These are phyloP conservation scores for Magnusiomyces paraingens DNA, from an alignment of 1,139 yeast species.

Conservation along the genomic window DNA sequence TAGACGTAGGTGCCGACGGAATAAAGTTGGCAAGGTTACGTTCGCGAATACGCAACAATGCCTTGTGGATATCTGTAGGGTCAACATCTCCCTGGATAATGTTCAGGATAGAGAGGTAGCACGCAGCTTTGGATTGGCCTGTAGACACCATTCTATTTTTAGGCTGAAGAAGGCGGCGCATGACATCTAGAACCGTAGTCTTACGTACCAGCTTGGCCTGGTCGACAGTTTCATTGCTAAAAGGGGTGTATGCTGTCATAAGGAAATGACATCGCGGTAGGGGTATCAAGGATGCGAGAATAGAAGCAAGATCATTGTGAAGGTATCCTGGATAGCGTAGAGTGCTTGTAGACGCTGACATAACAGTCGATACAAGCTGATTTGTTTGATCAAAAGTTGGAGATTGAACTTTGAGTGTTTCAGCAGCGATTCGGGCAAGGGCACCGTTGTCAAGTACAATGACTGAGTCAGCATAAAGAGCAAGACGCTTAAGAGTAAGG, in stretches of 20 bases:
- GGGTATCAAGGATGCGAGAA: slow-evolving; percentile 77
- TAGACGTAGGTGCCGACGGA: slow-evolving; percentile 79
- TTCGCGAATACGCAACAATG: slow-evolving; percentile 68
- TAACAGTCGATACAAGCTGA: slow-evolving; percentile 75
- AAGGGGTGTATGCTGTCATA: slow-evolving; percentile 84
- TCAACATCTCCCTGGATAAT: slow-evolving; percentile 69
- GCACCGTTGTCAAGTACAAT: slow-evolving; percentile 90
- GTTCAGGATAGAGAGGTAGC: slow-evolving; percentile 68
- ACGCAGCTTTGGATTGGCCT: slow-evolving; percentile 35
- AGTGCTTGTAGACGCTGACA: slow-evolving; percentile 81
- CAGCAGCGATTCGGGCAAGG: slow-evolving; percentile 57
- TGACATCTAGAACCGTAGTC: slow-evolving; percentile 77
- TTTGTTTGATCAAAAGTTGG: slow-evolving; percentile 68
- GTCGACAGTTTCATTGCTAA: slow-evolving; percentile 55
- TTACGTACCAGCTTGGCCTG: slow-evolving; percentile 57
- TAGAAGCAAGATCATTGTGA: slow-evolving; percentile 80
- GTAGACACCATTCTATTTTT: slow-evolving; percentile 62
- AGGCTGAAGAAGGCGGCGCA: slow-evolving; percentile 75
- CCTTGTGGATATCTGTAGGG: slow-evolving; percentile 73
- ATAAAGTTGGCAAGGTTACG: slow-evolving; percentile 61
- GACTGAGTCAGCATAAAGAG: slow-evolving; percentile 79
- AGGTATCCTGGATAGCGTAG: slow-evolving; percentile 87
- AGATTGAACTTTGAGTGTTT: slow-evolving; percentile 38
- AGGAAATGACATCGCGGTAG: slow-evolving; percentile 86
- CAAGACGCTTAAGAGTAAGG: slow-evolving; percentile 70